Percentiles rank a stretch among this genome's conserved stretches.
phyloP scores from a whole-genome alignment of 176 grass and related monocot species.

The Aegilops bicornis region DNA sequence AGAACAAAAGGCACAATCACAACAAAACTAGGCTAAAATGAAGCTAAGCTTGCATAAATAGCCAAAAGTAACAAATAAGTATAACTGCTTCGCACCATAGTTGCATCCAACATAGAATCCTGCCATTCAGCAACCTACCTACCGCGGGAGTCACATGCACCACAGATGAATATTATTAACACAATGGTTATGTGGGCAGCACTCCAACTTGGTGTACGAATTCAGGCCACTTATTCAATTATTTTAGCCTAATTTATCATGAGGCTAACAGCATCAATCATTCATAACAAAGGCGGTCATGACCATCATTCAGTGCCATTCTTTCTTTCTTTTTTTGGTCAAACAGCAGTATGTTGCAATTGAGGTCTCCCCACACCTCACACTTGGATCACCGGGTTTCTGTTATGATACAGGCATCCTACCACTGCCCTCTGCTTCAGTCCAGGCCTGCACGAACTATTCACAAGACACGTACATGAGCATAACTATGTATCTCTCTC shows the following conservation, averaged over 20 bases:
- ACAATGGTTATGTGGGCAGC: neutral
- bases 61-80: neutral
- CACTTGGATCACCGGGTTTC: neutral
- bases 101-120: neutral
- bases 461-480: neutral
- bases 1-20: neutral
- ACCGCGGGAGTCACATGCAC: neutral
- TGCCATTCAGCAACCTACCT: neutral
- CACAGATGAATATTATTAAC: neutral
- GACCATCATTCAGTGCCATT: neutral
- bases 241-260: neutral
- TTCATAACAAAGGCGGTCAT: neutral
- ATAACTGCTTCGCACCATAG: neutral
- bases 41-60: slow-evolving; percentile 1
- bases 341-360: neutral
- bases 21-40: neutral
- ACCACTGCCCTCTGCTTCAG: slow-evolving; percentile 8
- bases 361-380: neutral
- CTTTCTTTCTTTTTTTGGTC: neutral
- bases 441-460: slow-evolving; percentile 9
- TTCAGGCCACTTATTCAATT: neutral
- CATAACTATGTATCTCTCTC: neutral
- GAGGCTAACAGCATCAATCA: neutral
- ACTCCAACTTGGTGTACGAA: neutral
- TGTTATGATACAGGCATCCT: slow-evolving; percentile 14